Evolutionary conservation across 352 stramenopile species (phyloP).

Genomic region (Phytophthora podocarpi): DNA sequence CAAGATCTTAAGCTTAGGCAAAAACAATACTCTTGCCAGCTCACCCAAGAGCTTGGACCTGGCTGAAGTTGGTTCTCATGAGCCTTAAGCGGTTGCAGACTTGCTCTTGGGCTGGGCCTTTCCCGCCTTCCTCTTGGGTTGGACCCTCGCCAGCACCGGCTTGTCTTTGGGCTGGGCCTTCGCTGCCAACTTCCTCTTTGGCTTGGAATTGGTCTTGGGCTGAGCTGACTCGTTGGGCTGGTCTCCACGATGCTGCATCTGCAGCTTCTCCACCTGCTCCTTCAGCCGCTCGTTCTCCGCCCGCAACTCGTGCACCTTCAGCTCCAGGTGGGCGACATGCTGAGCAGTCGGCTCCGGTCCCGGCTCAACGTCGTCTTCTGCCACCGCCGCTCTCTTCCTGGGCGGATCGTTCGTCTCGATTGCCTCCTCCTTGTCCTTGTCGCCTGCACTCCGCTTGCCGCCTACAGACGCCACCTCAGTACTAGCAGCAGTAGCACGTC

Average conservation of each 20-base stretch:
- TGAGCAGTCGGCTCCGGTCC: constrained; percentile 14
- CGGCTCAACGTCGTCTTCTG: constrained; percentile 5
- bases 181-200: neutral
- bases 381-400: constrained; percentile 12
- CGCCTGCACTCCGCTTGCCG: neutral
- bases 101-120: neutral
- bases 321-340: constrained; percentile 10
- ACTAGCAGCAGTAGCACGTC: neutral
- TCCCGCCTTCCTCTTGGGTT: neutral
- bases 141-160: neutral
- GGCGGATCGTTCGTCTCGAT: neutral
- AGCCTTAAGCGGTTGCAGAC: neutral
- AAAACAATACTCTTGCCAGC: too few relatives aligned
- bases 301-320: constrained; percentile 11
- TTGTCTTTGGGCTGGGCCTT: constrained; percentile 7
- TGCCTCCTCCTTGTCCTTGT: neutral
- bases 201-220: neutral
- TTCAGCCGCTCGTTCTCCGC: constrained; percentile 20
- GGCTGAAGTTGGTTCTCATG: neutral
- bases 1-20: too few relatives aligned
- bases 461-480: neutral
- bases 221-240: neutral
- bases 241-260: neutral
- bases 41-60: too few relatives aligned
- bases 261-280: constrained; percentile 20